phyloP scores from a whole-genome alignment of 78 protist species.

The Parvularia atlantis region DNA sequence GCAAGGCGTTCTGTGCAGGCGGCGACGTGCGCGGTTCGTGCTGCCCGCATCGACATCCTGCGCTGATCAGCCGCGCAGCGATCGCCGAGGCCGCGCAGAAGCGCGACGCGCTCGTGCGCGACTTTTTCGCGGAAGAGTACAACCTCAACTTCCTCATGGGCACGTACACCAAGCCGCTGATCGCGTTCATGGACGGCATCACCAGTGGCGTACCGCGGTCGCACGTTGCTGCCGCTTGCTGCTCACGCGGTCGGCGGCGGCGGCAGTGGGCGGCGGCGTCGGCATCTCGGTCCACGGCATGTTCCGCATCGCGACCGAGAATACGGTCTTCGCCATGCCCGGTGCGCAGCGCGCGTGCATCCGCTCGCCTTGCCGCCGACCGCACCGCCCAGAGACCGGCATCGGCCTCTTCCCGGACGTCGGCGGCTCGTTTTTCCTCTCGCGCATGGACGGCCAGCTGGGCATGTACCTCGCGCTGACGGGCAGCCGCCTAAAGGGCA shows the following conservation, averaged over 20 bases:
- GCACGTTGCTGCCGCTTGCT: too few relatives aligned
- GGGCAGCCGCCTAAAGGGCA: conserved; percentile 29
- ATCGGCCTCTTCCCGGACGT: conserved; percentile 60
- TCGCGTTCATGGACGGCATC: conserved; percentile 53
- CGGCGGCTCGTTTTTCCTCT: conserved; percentile 18
- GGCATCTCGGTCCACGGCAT: conserved; percentile 58
- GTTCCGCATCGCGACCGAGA: conserved; percentile 56
- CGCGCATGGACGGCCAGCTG: conserved; percentile 2
- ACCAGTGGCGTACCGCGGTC: conserved; percentile 1
- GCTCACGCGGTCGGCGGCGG: too few relatives aligned
- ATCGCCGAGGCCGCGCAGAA: neutral
- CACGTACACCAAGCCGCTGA: conserved; percentile 9
- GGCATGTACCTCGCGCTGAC: conserved; percentile 62
- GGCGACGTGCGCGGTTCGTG: conserved; percentile 36
- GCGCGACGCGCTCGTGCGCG: neutral
- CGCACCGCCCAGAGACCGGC: neutral
- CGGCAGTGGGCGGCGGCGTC: conserved; percentile 45
- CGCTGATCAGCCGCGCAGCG: neutral
- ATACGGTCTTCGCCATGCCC: conserved; percentile 71
- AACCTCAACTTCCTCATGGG: conserved; percentile 20
- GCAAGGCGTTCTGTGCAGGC: conserved; percentile 70
- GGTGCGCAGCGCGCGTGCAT: conserved; percentile 17
- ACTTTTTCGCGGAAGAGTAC: conserved; percentile 57
- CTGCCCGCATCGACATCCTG: neutral
- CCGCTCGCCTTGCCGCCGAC: neutral